Conservation (phyloP, 2,329 filamentous ascomycete species). For the Tolypocladium paradoxum region DNA sequence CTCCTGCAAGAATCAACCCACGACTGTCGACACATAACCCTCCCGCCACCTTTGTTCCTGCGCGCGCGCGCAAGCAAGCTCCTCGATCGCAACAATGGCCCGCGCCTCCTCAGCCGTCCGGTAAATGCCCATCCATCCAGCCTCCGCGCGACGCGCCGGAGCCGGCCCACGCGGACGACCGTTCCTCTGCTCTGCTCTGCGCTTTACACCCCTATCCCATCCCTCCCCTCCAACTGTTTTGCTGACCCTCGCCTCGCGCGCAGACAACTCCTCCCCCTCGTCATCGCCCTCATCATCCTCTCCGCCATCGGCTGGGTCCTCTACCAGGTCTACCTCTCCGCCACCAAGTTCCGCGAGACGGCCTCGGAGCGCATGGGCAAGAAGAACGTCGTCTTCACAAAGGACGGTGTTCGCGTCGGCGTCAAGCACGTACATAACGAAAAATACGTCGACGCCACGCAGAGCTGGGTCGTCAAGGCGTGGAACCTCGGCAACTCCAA, state of each 20-base stretch:
- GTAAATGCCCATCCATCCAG: not conserved
- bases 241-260: not conserved
- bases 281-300: constrained; percentile 51
- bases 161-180: not conserved
- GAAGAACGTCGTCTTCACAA: constrained; percentile 66
- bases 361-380: constrained; percentile 61
- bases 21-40: not conserved
- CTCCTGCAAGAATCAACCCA: not conserved
- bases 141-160: not conserved
- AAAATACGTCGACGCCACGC: constrained; percentile 63
- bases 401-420: constrained; percentile 62
- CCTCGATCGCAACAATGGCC: not conserved
- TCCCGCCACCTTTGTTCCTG: not conserved
- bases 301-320: constrained; percentile 49
- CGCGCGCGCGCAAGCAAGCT: not conserved
- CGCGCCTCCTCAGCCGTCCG: constrained; percentile 5
- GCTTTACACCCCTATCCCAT: not conserved
- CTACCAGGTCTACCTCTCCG: constrained; percentile 63
- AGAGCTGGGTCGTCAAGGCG: constrained; percentile 56
- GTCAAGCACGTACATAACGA: constrained; percentile 59
- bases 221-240: not conserved
- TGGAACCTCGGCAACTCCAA: constrained; percentile 43
- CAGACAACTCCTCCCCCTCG: constrained; percentile 54
- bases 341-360: constrained; percentile 52
- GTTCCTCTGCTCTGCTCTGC: not conserved